Percentiles rank a stretch among this genome's conserved stretches.
Conservation (phyloP, 208 protist species). For the Acanthamoeba comandoni region DNA sequence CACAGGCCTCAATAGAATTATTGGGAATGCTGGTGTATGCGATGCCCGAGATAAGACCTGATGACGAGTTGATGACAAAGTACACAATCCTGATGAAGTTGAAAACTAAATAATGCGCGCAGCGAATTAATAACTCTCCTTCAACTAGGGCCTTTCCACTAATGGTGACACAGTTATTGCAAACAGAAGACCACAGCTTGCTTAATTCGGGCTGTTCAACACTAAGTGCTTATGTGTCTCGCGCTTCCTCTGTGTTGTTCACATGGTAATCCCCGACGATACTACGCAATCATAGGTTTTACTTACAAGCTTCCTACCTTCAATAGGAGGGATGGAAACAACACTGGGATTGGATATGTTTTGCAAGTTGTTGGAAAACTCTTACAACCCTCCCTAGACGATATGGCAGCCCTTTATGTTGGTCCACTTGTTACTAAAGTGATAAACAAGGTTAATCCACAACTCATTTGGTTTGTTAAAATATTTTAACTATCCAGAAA, state of each 20-base stretch:
- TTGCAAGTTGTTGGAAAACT: not conserved
- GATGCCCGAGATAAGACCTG: not conserved
- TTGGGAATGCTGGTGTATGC: slow-evolving; percentile 37
- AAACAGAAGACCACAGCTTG: slow-evolving; percentile 39
- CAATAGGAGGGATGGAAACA: not conserved
- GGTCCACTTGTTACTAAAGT: slow-evolving; percentile 47
- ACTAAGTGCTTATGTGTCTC: slow-evolving; percentile 13
- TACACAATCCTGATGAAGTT: not conserved
- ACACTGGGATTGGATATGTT: slow-evolving; percentile 27
- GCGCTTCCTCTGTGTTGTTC: no score
- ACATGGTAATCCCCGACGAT: no score
- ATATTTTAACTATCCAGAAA: no score
- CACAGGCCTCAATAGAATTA: slow-evolving; percentile 21
- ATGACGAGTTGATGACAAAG: not conserved
- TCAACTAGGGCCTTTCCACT: slow-evolving; percentile 41
- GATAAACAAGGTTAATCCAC: slow-evolving; percentile 58
- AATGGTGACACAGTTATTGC: slow-evolving; percentile 1
- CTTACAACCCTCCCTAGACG: slow-evolving; percentile 14
- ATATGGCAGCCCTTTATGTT: slow-evolving; percentile 55
- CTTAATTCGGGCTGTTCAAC: slow-evolving; percentile 9
- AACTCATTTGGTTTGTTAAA: no score
- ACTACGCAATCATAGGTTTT: no score
- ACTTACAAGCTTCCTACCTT: no score
- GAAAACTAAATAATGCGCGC: not conserved
- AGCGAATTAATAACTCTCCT: no score